phyloP scores from a whole-genome alignment of 2,329 filamentous ascomycete genomes.

The Zalaria sp. region DNA sequence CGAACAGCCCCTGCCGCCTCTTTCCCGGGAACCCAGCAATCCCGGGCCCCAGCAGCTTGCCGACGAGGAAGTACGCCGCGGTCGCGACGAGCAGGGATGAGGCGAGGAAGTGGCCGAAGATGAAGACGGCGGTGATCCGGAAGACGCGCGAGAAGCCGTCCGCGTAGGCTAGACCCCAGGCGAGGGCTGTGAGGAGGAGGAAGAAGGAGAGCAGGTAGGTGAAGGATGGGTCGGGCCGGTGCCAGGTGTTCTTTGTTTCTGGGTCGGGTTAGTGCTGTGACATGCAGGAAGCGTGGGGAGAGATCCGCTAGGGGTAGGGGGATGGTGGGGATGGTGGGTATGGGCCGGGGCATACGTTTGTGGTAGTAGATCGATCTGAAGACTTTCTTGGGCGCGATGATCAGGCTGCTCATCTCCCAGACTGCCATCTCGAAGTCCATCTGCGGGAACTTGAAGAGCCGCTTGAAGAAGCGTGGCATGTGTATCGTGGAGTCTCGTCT shows the following conservation, averaged over 20 bases:
- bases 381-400: constrained; percentile 57
- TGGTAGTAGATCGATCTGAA: constrained; percentile 60
- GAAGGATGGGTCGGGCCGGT: constrained; percentile 55
- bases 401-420: constrained; percentile 56
- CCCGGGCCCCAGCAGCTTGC: constrained; percentile 45
- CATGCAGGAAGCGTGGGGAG: neutral
- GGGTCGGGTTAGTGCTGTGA: constrained; percentile 2
- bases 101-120: constrained; percentile 46
- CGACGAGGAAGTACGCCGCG: constrained; percentile 50
- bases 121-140: constrained; percentile 32
- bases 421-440: constrained; percentile 65
- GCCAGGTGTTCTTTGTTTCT: constrained; percentile 57
- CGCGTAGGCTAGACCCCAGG: constrained; percentile 46
- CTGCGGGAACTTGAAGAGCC: constrained; percentile 57
- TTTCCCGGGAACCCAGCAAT: constrained; percentile 36
- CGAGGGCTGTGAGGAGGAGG: constrained; percentile 35
- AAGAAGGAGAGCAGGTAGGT: constrained; percentile 57
- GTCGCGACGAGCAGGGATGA: constrained; percentile 45
- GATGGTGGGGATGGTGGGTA: neutral
- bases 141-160: constrained; percentile 27
- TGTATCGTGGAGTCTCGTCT: constrained; percentile 35
- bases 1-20: constrained; percentile 43
- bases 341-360: constrained; percentile 27
- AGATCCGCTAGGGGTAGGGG: neutral
- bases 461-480: constrained; percentile 54